Evolutionary conservation across 345 rosid species (phyloP), one percentile per base, ranked within the genome.

Genomic region (Citrus australasica): DNA sequence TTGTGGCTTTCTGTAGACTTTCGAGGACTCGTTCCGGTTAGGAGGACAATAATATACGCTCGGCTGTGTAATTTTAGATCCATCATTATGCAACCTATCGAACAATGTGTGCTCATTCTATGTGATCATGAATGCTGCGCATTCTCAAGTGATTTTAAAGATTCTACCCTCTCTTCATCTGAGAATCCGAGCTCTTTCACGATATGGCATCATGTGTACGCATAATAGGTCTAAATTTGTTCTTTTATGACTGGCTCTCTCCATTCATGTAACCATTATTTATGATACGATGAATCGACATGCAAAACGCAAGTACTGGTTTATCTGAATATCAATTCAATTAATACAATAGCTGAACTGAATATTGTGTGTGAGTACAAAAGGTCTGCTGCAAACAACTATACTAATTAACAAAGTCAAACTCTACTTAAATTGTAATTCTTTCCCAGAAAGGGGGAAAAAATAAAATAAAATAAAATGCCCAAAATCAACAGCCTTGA

Each of bases 401-500:
- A 42, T 14, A 25, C 19, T 67, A 68, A 51, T 8, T 24, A 28
- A 66, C 62, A 51, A 59, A 59, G 76, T 59, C 61, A 25, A 73
- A 55, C 37, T 16, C 69, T 51, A 53, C 40, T 38, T 21, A 13
- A 19, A 19, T 38, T 37, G 46, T 35, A 67, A 40, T 16, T 69
- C 58, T 69, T 46, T 32, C 73, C 48, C 7, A 19, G 25, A 58
- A n/a, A 17, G 10, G 21, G 58, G 22, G 21, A 17, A 33, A 62
- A 33, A 46, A 46, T 42, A 40, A 40, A 40, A 40, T 42, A 42
- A 42, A 42, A 42, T 11, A 42, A 72, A 64, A 56, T 42, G 48
- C 22, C 51, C 62, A 46, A 37, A 77, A 78, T 78, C 69, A 46
- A 61, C 9, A 19, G 63, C 71, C 59, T 70, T 78, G 55, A 46